Base-by-base conservation (phyloP, 176 grass and related monocot species). In the Musa schizocarpa region DNA sequence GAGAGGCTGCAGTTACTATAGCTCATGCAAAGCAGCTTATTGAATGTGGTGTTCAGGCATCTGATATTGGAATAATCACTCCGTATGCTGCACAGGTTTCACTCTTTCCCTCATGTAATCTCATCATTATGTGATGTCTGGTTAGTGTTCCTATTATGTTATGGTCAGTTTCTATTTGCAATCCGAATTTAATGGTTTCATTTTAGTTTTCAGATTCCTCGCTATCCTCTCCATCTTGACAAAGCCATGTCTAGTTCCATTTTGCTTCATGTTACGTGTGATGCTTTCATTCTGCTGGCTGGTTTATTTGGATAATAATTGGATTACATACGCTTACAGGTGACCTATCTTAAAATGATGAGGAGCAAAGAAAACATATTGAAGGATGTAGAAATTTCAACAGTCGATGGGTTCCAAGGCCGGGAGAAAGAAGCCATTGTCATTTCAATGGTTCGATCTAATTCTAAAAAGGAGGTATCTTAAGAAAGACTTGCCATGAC, bases 381-480 rank as follows among this genome's bases (percentile, higher is more conserved):
- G 52, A 98, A 91, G 79, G 90, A 98, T 76, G 77, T 91, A 29
- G 90, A 98, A 80, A 98, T 98, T 83, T 98, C 94, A 0, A 98
- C 94, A 2, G 94, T 98, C 69, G 94, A 98, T 83, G 94, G 94
- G 8, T 98, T 98, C 74, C 94, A 98, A 79, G 94, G 94, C 51
- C 78, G 94, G 48, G 94, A 98, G 53, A 98, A 98, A 83, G 94
- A 98, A 83, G 90, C 94, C 55, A 91, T 93, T 69, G 87, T 98
- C 80, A 93, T 98, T 79, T 80, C 94, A 9, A 98, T 98, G 94
- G 94, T 98, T 69, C 83, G 94, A 48, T 98, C 90, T 48, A 98
- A 98, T 82, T 87, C 86, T 24, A 93, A 87, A 77, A 93, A 86
- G 81, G 90, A 98, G 94, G 94, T 93, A 84, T 16, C 66, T 77